These are phyloP conservation scores for Claviceps africana DNA, from an alignment of 2,329 filamentous ascomycete genomes.

Conservation along the genomic window DNA sequence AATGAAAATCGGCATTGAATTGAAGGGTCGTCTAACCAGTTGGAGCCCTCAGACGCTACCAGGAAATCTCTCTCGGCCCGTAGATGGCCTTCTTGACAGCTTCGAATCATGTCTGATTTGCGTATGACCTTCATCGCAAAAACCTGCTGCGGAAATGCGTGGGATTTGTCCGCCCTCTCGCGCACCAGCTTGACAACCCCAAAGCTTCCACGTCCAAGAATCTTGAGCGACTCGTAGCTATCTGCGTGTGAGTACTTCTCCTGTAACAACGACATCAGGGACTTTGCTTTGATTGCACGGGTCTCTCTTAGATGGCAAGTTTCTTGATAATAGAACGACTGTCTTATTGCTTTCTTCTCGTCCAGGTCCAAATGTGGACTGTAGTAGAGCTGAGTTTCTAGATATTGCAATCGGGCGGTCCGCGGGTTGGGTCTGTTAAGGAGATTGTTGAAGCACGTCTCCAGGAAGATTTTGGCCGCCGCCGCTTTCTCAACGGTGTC, in stretches of 20 bases:
- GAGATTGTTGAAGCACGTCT: slow-evolving; percentile 68
- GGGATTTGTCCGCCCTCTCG: slow-evolving; percentile 34
- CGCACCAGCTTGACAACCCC: slow-evolving; percentile 79
- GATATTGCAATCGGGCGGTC: slow-evolving; percentile 17
- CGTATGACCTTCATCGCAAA: slow-evolving; percentile 97
- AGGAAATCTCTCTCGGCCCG: slow-evolving; percentile 86
- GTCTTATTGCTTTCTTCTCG: slow-evolving; percentile 39
- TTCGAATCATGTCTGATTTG: slow-evolving; percentile 84
- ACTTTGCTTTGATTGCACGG: slow-evolving; percentile 43
- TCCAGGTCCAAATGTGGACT: slow-evolving; percentile 35
- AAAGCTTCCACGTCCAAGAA: slow-evolving; percentile 88
- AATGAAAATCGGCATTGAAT: too few relatives aligned
- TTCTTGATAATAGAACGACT: slow-evolving; percentile 52
- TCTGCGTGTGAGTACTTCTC: slow-evolving; percentile 11
- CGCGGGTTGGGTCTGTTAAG: slow-evolving; percentile 31
- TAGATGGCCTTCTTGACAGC: slow-evolving; percentile 82
- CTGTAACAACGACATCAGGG: slow-evolving; percentile 4
- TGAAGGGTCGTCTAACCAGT: slow-evolving; percentile 39
- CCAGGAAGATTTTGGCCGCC: slow-evolving; percentile 73
- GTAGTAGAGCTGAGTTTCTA: slow-evolving; percentile 39
- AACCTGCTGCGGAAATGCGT: slow-evolving; percentile 35
- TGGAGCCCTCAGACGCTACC: slow-evolving; percentile 73
- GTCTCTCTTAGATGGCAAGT: slow-evolving; percentile 60
- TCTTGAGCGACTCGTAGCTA: slow-evolving; percentile 62
- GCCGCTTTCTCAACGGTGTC: slow-evolving; percentile 63